These are phyloP conservation scores for Antitrichia curtipendula DNA, from an alignment of 225 moss, liverwort and hornwort species.

Conservation along the genomic window DNA sequence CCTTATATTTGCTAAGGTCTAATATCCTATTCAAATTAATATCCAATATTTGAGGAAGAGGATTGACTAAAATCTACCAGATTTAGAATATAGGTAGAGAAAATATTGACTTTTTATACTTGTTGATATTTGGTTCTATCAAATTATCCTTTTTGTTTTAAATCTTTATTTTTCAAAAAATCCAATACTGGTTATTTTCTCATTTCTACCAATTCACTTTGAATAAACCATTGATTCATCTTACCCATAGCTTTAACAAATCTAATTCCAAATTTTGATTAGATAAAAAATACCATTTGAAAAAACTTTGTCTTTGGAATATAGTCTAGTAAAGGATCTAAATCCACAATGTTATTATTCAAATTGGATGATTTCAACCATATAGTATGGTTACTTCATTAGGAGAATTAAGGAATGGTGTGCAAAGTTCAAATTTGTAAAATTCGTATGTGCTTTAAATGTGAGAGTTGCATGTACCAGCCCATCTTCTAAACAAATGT, in stretches of 20 bases:
- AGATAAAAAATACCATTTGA: rapidly evolving
- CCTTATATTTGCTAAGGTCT: rapidly evolving
- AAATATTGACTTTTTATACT: neutral
- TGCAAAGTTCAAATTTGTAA: neutral
- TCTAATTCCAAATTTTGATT: neutral
- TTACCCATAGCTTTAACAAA: neutral
- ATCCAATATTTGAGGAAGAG: neutral
- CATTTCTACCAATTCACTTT: neutral
- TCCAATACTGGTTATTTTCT: neutral
- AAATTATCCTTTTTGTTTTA: neutral
- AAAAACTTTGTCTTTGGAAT: neutral
- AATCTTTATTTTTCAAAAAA: neutral
- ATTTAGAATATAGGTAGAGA: neutral
- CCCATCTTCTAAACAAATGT: neutral
- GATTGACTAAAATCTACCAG: rapidly evolving
- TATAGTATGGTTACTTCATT: neutral
- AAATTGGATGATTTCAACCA: neutral
- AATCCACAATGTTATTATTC: neutral
- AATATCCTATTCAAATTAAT: neutral
- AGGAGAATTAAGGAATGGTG: neutral
- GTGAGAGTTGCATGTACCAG: neutral
- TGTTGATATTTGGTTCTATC: neutral
- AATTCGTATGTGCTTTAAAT: neutral
- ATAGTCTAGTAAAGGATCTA: neutral
- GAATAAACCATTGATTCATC: neutral